Evolutionary conservation across 176 grass and related monocot genomes (phyloP), one percentile per base, ranked within the genome.

Genomic region (Luzula sylvatica): DNA sequence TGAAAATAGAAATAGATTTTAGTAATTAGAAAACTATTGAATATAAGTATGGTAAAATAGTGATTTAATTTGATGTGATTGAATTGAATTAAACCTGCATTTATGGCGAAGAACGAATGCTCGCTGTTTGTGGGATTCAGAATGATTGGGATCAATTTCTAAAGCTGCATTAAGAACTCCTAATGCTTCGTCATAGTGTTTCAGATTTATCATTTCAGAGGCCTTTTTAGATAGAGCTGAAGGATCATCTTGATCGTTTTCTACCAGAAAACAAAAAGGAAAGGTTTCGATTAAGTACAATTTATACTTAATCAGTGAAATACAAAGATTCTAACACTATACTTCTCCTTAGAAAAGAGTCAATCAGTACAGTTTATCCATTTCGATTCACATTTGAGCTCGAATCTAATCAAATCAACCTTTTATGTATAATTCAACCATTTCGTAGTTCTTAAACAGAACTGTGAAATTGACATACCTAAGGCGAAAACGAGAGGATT

Each of bases 121-220:
- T 3, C 84, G 80, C 55, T 86, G 90, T 55, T 61, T 67, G 72
- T 96, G 82, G 58, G 90, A 70, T 75, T 96, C 58, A 9, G 77
- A 88, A 79, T 83, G 77, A 42, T 86, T 74, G 49, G 90, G 77
- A 43, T 96, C 85, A 67, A 76, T 57, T 53, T 86, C 80, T 67
- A 96, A 38, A 9, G 73, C 74, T 49, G 80, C 80, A 73, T 83
- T 78, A 42, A 96, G 77, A 29, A 96, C 64, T 69, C 77, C 90
- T 9, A 89, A 70, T 29, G 84, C 81, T 5, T 74, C 81, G 52
- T 80, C 81, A 29, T 89, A 89, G 27, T 75, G 82, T 15, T 83
- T 96, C 11, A 86, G 40, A 30, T 70, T 79, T 51, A 86, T 86
- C 81, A 86, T 82, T 43, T 76, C 77, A 5, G 90, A 96, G 1